phyloP scores from a whole-genome alignment of 345 rosid species.

The Draba incana region DNA sequence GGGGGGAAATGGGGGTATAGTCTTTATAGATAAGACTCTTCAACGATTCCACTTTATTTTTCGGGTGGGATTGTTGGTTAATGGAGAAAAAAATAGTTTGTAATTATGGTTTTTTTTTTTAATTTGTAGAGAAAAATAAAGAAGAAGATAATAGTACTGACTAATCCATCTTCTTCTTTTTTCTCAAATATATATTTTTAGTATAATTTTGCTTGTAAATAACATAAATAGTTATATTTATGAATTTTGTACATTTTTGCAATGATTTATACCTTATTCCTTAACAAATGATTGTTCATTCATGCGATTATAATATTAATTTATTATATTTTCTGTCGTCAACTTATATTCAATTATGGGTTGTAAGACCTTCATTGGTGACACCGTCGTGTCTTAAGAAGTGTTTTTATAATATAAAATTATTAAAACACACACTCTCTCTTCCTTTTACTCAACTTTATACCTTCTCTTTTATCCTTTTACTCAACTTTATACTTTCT shows the following conservation, averaged over 20 bases:
- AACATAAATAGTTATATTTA: constrained; percentile 28
- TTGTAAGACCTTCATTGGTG: too few relatives aligned
- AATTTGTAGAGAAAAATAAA: constrained; percentile 49
- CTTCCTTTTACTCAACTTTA: too few relatives aligned
- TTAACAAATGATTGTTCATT: constrained; percentile 41
- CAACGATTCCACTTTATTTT: constrained; percentile 62
- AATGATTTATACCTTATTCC: constrained; percentile 37
- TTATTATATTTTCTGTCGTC: not conserved
- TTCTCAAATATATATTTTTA: constrained; percentile 6
- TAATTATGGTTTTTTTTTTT: constrained; percentile 43
- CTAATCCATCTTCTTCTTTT: constrained; percentile 36
- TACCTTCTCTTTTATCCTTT: too few relatives aligned
- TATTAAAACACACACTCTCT: too few relatives aligned
- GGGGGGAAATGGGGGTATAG: constrained; percentile 28
- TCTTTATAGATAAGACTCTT: constrained; percentile 42
- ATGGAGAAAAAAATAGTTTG: constrained; percentile 45
- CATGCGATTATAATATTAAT: constrained; percentile 17
- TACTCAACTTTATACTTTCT: too few relatives aligned
- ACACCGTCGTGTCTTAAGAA: too few relatives aligned
- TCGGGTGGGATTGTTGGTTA: constrained; percentile 66
- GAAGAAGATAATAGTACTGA: constrained; percentile 33
- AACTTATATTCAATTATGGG: not conserved
- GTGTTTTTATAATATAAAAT: too few relatives aligned
- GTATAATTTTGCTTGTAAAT: constrained; percentile 48
- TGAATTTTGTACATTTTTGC: not conserved